Percentiles rank a stretch among this genome's conserved stretches.
Conservation (phyloP, 768 basidiomycete species). For the Amanita rimosa region DNA sequence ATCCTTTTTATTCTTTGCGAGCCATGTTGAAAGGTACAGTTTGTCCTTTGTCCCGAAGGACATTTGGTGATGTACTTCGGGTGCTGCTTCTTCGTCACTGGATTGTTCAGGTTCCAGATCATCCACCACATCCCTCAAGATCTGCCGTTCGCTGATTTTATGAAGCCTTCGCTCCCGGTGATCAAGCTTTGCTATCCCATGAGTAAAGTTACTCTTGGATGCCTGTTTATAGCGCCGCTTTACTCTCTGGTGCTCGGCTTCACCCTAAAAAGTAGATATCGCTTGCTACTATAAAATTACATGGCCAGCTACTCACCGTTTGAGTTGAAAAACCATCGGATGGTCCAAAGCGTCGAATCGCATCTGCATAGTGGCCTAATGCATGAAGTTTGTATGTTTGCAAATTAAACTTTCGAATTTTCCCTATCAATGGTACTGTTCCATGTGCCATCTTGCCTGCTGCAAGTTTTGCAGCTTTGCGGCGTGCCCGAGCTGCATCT, state of each 20-base stretch:
- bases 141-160: not conserved
- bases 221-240: constrained; percentile 23
- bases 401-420: constrained; percentile 10
- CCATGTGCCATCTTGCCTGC: not conserved
- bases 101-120: not conserved
- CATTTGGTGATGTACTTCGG: constrained; percentile 13
- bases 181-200: constrained; percentile 9
- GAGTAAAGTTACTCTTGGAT: constrained; percentile 16
- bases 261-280: constrained; percentile 16
- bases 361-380: constrained; percentile 15
- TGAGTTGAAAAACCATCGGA: constrained; percentile 23
- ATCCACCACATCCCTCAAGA: not conserved
- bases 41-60: constrained; percentile 8
- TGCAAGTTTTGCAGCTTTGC: constrained; percentile 6
- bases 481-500: constrained; percentile 11
- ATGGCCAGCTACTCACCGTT: constrained; percentile 10
- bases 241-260: constrained; percentile 21
- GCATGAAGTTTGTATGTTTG: constrained; percentile 20
- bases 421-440: not conserved
- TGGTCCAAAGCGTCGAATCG: constrained; percentile 15
- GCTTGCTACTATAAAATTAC: not conserved
- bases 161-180: not conserved
- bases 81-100: not conserved
- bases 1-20: constrained; percentile 10
- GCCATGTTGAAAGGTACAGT: not conserved